These are phyloP conservation scores for Talaromyces nanjingensis DNA, from an alignment of 495 filamentous ascomycete species.

Conservation along the genomic window DNA sequence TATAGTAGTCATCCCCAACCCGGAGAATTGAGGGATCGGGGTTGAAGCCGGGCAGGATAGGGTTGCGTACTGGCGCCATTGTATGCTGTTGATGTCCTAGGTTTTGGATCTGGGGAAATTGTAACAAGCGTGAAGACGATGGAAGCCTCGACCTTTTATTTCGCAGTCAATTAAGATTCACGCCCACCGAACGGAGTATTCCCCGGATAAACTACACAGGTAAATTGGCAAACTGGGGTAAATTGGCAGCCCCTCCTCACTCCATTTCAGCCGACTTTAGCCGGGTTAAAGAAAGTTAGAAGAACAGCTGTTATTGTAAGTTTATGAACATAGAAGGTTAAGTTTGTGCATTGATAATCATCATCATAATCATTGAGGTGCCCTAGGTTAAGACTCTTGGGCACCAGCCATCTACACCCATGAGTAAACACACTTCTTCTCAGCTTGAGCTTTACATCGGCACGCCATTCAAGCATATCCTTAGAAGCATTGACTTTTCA, in stretches of 20 bases:
- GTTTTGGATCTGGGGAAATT: neutral
- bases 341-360: neutral
- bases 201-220: neutral
- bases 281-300: neutral
- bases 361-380: no score
- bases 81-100: neutral
- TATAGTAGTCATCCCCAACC: conserved; percentile 51
- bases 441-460: no score
- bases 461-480: no score
- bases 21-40: conserved; percentile 55
- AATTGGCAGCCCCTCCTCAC: neutral
- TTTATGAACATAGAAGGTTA: neutral
- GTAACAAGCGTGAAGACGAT: neutral
- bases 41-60: conserved; percentile 58
- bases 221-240: neutral
- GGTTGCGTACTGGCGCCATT: conserved; percentile 30
- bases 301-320: neutral
- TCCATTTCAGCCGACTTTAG: neutral
- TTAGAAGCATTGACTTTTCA: no score
- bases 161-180: neutral
- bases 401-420: no score
- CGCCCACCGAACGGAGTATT: neutral
- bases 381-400: no score
- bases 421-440: no score
- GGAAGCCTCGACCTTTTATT: neutral